Conservation (phyloP, 805 yeast species). For the Ogataea sp. region DNA sequence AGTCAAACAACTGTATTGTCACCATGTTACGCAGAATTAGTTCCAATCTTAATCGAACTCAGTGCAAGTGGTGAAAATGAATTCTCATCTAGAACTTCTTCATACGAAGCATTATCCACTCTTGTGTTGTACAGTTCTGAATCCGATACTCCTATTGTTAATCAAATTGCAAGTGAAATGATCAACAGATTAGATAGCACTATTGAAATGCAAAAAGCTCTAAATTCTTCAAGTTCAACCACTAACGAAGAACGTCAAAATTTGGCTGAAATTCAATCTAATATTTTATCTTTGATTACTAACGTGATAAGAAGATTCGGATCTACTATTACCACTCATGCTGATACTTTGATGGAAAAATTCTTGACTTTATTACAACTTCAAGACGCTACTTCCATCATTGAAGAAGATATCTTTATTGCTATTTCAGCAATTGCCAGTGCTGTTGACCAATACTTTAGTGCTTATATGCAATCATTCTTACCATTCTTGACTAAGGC, state of each 20-base stretch:
- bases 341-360: conserved; percentile 81
- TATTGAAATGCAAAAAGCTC: conserved; percentile 39
- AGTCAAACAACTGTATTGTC: conserved; percentile 58
- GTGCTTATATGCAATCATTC: conserved; percentile 71
- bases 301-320: conserved; percentile 79
- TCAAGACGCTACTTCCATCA: conserved; percentile 55
- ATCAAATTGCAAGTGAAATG: conserved; percentile 66
- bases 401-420: conserved; percentile 88
- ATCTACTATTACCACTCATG: conserved; percentile 50
- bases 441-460: conserved; percentile 64
- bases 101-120: conserved; percentile 86
- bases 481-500: conserved; percentile 78
- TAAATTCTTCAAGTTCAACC: conserved; percentile 5
- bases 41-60: conserved; percentile 63
- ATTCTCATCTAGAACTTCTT: conserved; percentile 85
- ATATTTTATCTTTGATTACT: conserved; percentile 69
- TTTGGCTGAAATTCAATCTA: conserved; percentile 84
- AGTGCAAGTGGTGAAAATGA: conserved; percentile 77
- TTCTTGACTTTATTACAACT: conserved; percentile 62
- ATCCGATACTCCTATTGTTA: conserved; percentile 60
- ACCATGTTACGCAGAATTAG: conserved; percentile 58
- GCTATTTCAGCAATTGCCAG: conserved; percentile 87
- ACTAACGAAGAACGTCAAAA: conserved; percentile 65
- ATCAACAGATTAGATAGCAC: conserved; percentile 68
- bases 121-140: conserved; percentile 69